A percentile compares a stretch with the other conserved stretches of the same genome.
phyloP scores from a whole-genome alignment of 371 early-diverging fungal genomes.

The Capillidium heterosporum region DNA sequence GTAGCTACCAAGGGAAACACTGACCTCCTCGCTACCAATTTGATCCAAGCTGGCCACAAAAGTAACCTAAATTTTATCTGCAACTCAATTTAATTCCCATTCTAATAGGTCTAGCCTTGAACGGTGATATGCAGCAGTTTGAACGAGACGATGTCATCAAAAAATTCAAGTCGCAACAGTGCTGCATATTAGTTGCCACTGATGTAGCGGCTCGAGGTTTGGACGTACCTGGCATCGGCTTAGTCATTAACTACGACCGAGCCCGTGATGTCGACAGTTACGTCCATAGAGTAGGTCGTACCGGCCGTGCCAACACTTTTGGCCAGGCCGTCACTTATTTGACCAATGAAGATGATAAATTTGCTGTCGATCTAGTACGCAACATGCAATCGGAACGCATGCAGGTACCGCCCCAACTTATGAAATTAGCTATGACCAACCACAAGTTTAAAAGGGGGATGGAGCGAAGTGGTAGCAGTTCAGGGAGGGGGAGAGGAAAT shows the following conservation, averaged over 20 bases:
- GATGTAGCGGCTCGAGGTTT: slow-evolving; percentile 1
- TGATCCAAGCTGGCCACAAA: background rate
- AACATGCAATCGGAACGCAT: background rate
- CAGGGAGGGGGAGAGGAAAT: too few relatives aligned
- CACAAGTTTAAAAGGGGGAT: background rate
- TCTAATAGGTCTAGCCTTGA: slow-evolving; percentile 28
- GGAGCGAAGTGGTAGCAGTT: background rate
- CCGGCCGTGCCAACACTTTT: background rate
- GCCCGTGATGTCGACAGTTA: slow-evolving; percentile 35
- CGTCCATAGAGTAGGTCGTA: background rate
- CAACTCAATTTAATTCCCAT: background rate
- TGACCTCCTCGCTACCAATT: background rate
- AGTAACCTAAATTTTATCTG: background rate
- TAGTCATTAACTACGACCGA: background rate
- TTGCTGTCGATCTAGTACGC: background rate
- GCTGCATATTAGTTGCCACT: slow-evolving; percentile 19
- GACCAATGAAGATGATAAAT: background rate
- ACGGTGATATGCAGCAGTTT: slow-evolving; percentile 73
- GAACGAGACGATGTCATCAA: slow-evolving; percentile 82
- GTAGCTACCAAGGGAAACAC: background rate
- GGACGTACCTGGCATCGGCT: background rate
- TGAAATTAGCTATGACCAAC: background rate
- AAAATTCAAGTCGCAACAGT: slow-evolving; percentile 83
- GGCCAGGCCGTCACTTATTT: background rate
- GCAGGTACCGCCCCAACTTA: background rate